A percentile compares a stretch with the other conserved stretches of the same genome.
phyloP scores from a whole-genome alignment of 192 early-diverging fungal genomes.

The Dispira parvispora region DNA sequence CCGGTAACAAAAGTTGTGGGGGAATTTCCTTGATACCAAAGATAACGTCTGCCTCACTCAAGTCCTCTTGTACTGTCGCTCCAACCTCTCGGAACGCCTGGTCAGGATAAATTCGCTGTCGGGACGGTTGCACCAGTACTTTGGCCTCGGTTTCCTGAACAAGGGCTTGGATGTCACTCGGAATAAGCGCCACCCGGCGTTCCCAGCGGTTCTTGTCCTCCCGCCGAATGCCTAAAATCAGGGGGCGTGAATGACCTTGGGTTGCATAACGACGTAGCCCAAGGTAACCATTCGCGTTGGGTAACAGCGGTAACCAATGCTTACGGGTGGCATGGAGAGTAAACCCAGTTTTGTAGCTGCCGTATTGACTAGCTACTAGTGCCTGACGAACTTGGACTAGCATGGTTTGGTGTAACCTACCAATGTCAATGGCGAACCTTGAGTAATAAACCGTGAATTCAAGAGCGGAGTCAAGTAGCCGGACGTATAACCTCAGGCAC shows the following conservation, averaged over 20 bases:
- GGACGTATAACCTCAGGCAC: no score
- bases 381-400: no score
- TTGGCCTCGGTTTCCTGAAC: constrained; percentile 68
- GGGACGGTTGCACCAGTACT: constrained; percentile 84
- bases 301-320: no score
- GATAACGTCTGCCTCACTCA: constrained; percentile 78
- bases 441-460: no score
- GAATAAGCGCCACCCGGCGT: constrained; percentile 76
- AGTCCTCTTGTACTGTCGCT: constrained; percentile 68
- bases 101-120: constrained; percentile 80
- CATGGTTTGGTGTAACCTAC: no score
- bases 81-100: constrained; percentile 69
- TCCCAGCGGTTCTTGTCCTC: constrained; percentile 99
- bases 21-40: constrained; percentile 96
- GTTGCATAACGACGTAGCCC: background rate
- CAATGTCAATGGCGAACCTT: no score
- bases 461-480: no score
- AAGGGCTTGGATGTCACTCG: constrained; percentile 64
- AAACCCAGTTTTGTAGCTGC: no score
- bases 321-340: no score
- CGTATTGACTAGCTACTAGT: no score
- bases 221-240: constrained; percentile 60
- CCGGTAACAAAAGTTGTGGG: constrained; percentile 51
- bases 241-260: background rate
- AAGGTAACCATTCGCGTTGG: no score